Base-by-base conservation (phyloP, 768 basidiomycete genomes). In the Cytidiella melzeri region DNA sequence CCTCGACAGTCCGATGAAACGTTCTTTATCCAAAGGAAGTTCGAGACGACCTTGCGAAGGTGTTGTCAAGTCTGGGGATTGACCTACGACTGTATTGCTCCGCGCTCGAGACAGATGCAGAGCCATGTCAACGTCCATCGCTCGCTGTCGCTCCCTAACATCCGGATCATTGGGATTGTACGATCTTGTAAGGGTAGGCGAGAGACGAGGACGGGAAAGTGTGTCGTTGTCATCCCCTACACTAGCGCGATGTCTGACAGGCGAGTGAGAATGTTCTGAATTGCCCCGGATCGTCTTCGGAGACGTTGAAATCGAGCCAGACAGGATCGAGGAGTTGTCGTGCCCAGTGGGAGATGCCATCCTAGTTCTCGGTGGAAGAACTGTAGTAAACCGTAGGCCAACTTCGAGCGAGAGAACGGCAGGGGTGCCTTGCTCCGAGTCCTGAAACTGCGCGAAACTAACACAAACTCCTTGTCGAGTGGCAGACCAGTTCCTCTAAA, bases 101-200 rank as follows among this genome's bases (percentile, higher is more conserved):
- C 88, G 77, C 1, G 85, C 87, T 19, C 79, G 74, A 20, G 84
- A 86, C 37, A 87, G 77, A 26, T 87, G 84, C 62, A 89, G 76
- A 46, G 87, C 90, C 87, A 92, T 91, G 59, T 94, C 92, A 0
- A 89, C 89, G 59, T 97, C 94, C 84, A 96, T 89, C 5, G 90
- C 83, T 28, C 87, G 79, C 71, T 97, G 93, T 18, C 93, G 81
- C 65, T 96, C 92, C 47, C 83, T 73, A 18, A 80, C 80, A 46
- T 87, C 79, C 0, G 85, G 81, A 61, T 89, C 84, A 69, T 83
- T 75, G 9, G 75, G 77, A 61, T 88, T 82, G 52, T 77, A 75
- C 7, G 84, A 74, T 38, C 84, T 77, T 1, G 68, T 62, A 13
- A 85, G 65, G 2, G 79, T 80, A 0, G 87, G 85, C 1, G 86